phyloP scores from a whole-genome alignment of 1,139 yeast genomes.

The Pneumocystis murina region DNA sequence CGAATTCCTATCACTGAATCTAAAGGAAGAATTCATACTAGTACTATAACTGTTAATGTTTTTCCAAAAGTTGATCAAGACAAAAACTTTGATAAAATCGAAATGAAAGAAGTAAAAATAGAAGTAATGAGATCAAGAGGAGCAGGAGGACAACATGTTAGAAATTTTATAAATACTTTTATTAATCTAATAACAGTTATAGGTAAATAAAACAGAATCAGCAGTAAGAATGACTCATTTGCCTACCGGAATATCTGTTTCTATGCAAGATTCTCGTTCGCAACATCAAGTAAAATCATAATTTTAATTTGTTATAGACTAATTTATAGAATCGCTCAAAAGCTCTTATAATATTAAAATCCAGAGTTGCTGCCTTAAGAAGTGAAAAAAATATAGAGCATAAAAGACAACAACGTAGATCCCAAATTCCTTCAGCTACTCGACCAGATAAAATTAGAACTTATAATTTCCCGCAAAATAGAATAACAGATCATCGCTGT shows the following conservation, averaged over 20 bases:
- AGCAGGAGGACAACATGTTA: slow-evolving; percentile 94
- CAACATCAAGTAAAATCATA: slow-evolving; percentile 66
- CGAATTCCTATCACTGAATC: slow-evolving; percentile 85
- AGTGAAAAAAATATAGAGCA: slow-evolving; percentile 46
- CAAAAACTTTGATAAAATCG: slow-evolving; percentile 49
- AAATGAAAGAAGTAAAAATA: slow-evolving; percentile 74
- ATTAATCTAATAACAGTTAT: background rate
- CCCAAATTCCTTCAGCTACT: slow-evolving; percentile 78
- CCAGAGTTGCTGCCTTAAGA: slow-evolving; percentile 72
- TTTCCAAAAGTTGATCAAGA: slow-evolving; percentile 55
- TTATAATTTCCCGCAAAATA: slow-evolving; percentile 79
- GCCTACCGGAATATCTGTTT: slow-evolving; percentile 79
- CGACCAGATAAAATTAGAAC: slow-evolving; percentile 89
- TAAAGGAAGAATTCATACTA: slow-evolving; percentile 88
- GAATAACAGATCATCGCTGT: slow-evolving; percentile 89
- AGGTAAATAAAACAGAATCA: slow-evolving; percentile 73
- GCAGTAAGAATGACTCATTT: slow-evolving; percentile 87
- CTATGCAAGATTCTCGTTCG: slow-evolving; percentile 89
- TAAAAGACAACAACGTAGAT: slow-evolving; percentile 55
- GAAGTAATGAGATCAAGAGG: slow-evolving; percentile 97
- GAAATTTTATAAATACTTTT: background rate
- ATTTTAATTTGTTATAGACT: background rate
- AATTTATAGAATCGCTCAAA: slow-evolving; percentile 35
- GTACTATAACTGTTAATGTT: slow-evolving; percentile 90
- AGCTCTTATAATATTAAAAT: slow-evolving; percentile 68